Conservation (phyloP, 2,329 filamentous ascomycete species). For the Saccharata proteae region DNA sequence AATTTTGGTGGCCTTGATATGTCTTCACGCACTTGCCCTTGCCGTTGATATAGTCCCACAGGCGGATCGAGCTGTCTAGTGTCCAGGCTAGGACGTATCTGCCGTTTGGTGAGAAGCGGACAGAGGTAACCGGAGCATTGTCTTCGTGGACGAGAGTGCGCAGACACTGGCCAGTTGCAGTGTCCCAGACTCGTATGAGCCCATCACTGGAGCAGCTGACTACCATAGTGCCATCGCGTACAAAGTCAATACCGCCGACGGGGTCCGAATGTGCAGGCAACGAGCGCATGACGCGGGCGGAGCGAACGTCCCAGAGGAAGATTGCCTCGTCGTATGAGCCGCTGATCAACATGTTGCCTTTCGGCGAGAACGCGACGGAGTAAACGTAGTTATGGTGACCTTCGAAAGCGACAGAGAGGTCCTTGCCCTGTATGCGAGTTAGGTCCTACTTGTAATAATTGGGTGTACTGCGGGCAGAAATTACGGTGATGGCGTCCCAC, state of each 20-base stretch:
- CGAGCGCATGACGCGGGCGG: constrained; percentile 75
- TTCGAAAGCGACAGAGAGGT: constrained; percentile 50
- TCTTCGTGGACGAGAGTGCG: constrained; percentile 94
- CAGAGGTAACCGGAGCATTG: constrained; percentile 77
- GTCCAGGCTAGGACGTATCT: constrained; percentile 87
- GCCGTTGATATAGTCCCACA: constrained; percentile 93
- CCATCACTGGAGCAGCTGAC: constrained; percentile 88
- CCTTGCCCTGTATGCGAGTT: too few species aligned
- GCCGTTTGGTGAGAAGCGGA: constrained; percentile 89
- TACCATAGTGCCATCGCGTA: constrained; percentile 80
- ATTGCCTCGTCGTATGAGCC: constrained; percentile 96
- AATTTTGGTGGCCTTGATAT: constrained; percentile 84
- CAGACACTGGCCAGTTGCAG: constrained; percentile 85
- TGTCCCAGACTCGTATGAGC: constrained; percentile 73
- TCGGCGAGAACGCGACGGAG: constrained; percentile 88
- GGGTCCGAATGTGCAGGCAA: constrained; percentile 92
- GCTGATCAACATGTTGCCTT: constrained; percentile 91
- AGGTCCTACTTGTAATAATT: too few species aligned
- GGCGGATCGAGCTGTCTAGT: constrained; percentile 73
- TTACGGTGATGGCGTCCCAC: constrained; percentile 61
- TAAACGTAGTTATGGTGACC: constrained; percentile 97
- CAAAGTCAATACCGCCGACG: constrained; percentile 86
- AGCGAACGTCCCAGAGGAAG: constrained; percentile 90
- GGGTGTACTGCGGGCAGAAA: too few species aligned
- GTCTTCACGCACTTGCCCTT: constrained; percentile 89